Evolutionary conservation across 2,329 filamentous ascomycete genomes (phyloP).

Genomic region (Coniochaeta sp.): DNA sequence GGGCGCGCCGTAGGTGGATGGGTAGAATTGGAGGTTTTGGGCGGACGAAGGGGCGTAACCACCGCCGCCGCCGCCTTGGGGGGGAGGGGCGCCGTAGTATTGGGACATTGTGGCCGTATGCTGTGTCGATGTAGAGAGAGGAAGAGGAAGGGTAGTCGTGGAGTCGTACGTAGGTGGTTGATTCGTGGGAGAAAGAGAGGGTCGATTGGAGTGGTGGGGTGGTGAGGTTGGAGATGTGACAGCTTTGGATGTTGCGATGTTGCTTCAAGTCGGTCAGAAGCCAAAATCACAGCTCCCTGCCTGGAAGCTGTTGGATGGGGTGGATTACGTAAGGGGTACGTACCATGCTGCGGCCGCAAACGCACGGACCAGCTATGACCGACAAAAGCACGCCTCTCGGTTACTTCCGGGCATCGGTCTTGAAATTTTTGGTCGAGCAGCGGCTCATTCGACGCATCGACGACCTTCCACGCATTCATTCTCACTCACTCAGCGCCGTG

Average conservation of each 20-base stretch:
- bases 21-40: constrained; percentile 97
- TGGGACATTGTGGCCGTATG: constrained; percentile 34
- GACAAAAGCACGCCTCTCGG: background rate
- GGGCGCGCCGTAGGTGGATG: constrained; percentile 65
- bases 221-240: background rate
- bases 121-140: too few relatives aligned
- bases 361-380: background rate
- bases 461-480: background rate
- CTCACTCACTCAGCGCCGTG: background rate
- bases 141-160: too few relatives aligned
- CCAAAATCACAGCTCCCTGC: constrained; percentile 4
- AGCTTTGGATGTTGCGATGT: constrained; percentile 14
- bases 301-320: background rate
- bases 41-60: constrained; percentile 43
- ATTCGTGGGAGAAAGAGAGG: background rate
- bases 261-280: constrained; percentile 16
- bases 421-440: constrained; percentile 2
- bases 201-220: constrained; percentile 6
- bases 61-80: too few relatives aligned
- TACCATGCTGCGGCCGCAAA: background rate
- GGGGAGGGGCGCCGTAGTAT: constrained; percentile 38
- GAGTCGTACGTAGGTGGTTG: too few relatives aligned
- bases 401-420: constrained; percentile 2
- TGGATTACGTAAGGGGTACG: background rate
- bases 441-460: background rate